A percentile compares a stretch with the other conserved stretches of the same genome.
phyloP scores from a whole-genome alignment of 345 rosid species.

The Bruguiera gymnorhiza region DNA sequence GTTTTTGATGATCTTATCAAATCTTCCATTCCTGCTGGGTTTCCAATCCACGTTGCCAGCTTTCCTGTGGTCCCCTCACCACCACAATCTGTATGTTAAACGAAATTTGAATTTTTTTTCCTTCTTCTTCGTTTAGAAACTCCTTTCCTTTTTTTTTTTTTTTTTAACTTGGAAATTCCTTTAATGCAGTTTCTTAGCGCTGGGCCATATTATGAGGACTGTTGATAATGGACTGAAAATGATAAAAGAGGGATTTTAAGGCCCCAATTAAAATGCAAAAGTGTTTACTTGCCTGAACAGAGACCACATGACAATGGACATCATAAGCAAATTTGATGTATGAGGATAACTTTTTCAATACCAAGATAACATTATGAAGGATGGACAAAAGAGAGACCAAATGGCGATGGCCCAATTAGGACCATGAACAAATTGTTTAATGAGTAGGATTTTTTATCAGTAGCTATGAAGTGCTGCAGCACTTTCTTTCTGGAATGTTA shows the following conservation, averaged over 20 bases:
- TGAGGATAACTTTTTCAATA: too few relatives aligned
- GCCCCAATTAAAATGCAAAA: too few relatives aligned
- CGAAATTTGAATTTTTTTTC: not conserved
- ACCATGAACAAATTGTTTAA: not conserved
- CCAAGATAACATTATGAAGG: too few relatives aligned
- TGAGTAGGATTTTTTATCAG: not conserved
- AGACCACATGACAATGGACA: too few relatives aligned
- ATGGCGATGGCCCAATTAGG: too few relatives aligned
- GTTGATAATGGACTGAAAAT: too few relatives aligned
- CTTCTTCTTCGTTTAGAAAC: not conserved
- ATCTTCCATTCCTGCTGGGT: constrained; percentile 35
- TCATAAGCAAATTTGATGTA: too few relatives aligned
- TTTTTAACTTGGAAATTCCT: not conserved
- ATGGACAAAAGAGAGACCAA: too few relatives aligned
- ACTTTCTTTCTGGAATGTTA: not conserved
- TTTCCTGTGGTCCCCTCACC: constrained; percentile 77
- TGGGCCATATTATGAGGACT: too few relatives aligned
- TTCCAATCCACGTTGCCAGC: constrained; percentile 65
- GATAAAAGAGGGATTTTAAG: too few relatives aligned
- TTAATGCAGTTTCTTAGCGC: not conserved
- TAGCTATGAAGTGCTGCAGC: not conserved
- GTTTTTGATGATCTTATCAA: not conserved
- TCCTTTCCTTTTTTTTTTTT: not conserved
- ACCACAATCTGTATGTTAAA: constrained; percentile 23
- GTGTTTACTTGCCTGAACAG: too few relatives aligned